phyloP scores from a whole-genome alignment of 768 basidiomycete genomes.

The Auricularia heimuer region DNA sequence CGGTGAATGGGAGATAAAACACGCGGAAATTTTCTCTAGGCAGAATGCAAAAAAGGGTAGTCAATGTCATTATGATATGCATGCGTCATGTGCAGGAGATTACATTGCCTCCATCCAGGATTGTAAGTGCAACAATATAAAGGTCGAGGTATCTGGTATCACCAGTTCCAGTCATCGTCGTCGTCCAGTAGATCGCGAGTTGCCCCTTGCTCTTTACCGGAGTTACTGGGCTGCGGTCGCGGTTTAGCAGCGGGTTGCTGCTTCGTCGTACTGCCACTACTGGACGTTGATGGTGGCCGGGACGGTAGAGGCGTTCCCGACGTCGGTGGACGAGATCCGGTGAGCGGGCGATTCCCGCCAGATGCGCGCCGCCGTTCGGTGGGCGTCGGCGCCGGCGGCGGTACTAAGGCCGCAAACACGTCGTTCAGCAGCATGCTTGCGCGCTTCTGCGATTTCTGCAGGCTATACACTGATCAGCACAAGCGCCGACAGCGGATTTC shows the following conservation, averaged over 20 bases:
- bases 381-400: constrained; percentile 3
- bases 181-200: neutral
- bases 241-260: too few relatives aligned
- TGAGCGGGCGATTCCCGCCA: neutral
- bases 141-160: neutral
- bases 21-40: too few relatives aligned
- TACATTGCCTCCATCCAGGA: neutral
- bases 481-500: neutral
- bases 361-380: neutral
- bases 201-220: too few relatives aligned
- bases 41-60: too few relatives aligned
- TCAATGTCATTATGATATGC: too few relatives aligned
- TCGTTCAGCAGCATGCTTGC: constrained; percentile 14
- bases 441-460: constrained; percentile 14
- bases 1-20: too few relatives aligned
- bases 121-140: neutral
- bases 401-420: constrained; percentile 6
- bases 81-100: too few relatives aligned
- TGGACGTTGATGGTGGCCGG: neutral
- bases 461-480: constrained; percentile 5
- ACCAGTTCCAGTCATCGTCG: constrained; percentile 17
- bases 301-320: neutral
- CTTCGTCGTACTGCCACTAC: too few relatives aligned
- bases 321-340: neutral
- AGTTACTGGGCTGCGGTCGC: too few relatives aligned